Base-by-base conservation (phyloP, 768 basidiomycete species). In the Phylloporus scabripes region DNA sequence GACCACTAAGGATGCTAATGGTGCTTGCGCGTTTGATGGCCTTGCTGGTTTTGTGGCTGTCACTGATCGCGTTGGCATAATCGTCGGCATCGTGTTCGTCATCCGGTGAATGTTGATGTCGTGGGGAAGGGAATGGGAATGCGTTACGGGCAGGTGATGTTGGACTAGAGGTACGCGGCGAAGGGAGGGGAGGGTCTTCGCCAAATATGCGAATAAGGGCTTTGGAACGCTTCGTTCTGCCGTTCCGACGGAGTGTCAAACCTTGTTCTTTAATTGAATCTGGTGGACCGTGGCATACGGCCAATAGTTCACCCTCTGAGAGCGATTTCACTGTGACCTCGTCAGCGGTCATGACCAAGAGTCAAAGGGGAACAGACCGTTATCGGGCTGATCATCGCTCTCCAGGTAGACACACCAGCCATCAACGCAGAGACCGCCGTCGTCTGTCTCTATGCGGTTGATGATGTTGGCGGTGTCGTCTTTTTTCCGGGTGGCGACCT, bases 1-100 rank as follows among this genome's bases (percentile, higher is more conserved):
- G 79, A 0, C 92, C 92, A 46, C 89, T 93, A 63, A 99, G 83
- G 53, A 99, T 81, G 66, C 92, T 95, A 63, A 97, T 82, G 0
- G 92, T 89, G 60, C 92, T 95, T 1, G 96, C 96, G 18, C 96
- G 87, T 58, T 96, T 94, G 44, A 68, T 61, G 4, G 64, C 50
- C 41, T 53, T 65, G 45, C 51, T 54, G 23, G 53, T 49, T 38
- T 50, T 48, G 48, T 64, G 60, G 56, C 64, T 28, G 57, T 72
- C 46, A 52, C 49, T 46, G 14, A 64, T 59, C 26, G 60, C 57
- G 24, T 57, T 66, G 55, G 42, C 1, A 46, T 23, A 23, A 3
- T 23, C 43, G 50, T 71, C 70, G 29, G 60, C 59, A 43, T 70
- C 72, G 18, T 66, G 68, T 24, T 77, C 74, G 33, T 77, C 74